Conservation (phyloP, 352 stramenopile genomes). For the Pythium brassicae region DNA sequence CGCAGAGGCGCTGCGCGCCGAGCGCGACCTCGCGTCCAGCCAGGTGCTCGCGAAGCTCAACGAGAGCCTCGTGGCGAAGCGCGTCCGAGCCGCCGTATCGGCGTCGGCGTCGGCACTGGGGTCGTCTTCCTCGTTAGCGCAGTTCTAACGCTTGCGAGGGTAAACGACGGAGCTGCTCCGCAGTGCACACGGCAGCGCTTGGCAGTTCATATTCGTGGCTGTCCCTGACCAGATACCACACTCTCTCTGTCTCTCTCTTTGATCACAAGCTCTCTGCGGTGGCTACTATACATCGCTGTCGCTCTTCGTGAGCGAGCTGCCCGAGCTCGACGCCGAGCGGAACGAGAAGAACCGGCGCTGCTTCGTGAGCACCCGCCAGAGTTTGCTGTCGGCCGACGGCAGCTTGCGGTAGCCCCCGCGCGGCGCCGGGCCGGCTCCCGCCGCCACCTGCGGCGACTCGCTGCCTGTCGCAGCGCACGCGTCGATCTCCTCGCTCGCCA, state of each 20-base stretch:
- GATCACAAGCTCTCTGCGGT: no score
- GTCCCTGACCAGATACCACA: no score
- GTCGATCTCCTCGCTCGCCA: constrained; percentile 59
- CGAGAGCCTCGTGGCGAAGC: constrained; percentile 32
- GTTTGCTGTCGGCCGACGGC: constrained; percentile 25
- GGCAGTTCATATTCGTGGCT: no score
- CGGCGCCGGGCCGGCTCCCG: neutral
- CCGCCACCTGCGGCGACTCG: neutral
- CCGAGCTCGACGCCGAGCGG: constrained; percentile 17
- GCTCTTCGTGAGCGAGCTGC: constrained; percentile 11
- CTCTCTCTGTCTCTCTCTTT: constrained; percentile 3
- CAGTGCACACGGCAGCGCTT: no score
- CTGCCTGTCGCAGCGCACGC: constrained; percentile 2
- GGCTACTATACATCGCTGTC: constrained; percentile 1
- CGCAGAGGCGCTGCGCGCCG: constrained; percentile 22
- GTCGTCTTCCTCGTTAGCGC: neutral
- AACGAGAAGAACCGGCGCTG: constrained; percentile 63
- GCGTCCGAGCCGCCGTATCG: neutral
- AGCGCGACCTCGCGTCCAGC: constrained; percentile 18
- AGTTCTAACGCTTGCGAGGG: neutral
- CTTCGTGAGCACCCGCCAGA: constrained; percentile 50
- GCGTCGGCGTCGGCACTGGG: neutral
- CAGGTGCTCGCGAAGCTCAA: constrained; percentile 49
- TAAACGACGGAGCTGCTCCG: no score
- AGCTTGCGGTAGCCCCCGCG: neutral